Evolutionary conservation across 192 early-diverging fungal species (phyloP), one percentile per base, ranked within the genome.

Genomic region (Entomortierella lignicola): DNA sequence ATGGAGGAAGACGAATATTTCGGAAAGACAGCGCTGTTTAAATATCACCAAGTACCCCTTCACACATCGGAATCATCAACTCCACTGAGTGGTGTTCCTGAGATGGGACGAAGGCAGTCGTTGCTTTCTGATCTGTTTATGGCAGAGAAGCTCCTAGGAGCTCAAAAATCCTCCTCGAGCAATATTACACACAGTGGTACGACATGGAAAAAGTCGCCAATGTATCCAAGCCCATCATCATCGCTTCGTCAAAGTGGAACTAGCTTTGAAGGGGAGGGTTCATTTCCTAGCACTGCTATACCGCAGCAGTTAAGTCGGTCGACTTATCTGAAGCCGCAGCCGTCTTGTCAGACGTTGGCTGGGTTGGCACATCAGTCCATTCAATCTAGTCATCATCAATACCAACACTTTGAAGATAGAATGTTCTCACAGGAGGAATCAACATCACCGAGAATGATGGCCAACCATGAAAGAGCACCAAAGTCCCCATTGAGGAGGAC

Each of bases 51-150:
- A 56, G 30, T 30, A 15, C n/a, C 32, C 15, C 2, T 34, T 34
- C 48, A 50, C 15, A 23, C 21, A 50, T 23, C 48, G 15, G 48
- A 10, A 50, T 21, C n/a, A n/a, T n/a, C 48, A 15, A 5, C 7
- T 4, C 21, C 34, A 50, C 20, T 21, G 48, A 50, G 20, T 2
- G 13, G 12, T 17, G 15, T 25, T 12, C 44, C 44, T 27, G 43
- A 18, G 15, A 8, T 53, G 21, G 53, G 13, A n/a, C 34, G 66
- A 25, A 34, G 66, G 30, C 54, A 68, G 21, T 58, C 43, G 7
- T 51, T 68, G 31, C 55, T 68, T 13, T 68, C 66, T 21, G 47
- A 59, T 34, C 18, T 68, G 55, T 37, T 68, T 20, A 58, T 58
- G 55, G 44, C 66, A 8, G 66, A 68, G 44, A 68, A 68, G 25